A percentile compares a stretch with the other conserved stretches of the same genome.
Conservation (phyloP, 768 basidiomycete species). For the Leccinum longicurvipes region DNA sequence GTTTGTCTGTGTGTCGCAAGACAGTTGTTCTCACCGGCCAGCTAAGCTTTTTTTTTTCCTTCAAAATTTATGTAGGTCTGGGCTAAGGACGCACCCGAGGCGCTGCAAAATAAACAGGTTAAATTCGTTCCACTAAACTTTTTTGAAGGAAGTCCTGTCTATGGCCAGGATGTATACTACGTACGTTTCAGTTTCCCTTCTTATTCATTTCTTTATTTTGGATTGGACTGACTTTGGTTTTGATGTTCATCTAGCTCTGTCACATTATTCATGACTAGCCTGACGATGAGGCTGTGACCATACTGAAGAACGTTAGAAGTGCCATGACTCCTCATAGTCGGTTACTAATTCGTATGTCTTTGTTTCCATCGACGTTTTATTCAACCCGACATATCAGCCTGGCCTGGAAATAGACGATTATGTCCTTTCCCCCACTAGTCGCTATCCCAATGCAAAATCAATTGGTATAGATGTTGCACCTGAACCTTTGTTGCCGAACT, state of each 20-base stretch:
- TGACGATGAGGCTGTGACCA: slow-evolving; percentile 28
- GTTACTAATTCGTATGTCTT: slow-evolving; percentile 35
- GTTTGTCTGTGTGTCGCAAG: neutral
- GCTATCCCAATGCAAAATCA: too few species aligned
- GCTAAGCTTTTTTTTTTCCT: too few species aligned
- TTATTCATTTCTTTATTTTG: too few species aligned
- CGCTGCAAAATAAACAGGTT: too few species aligned
- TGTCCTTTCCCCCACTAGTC: slow-evolving; percentile 10
- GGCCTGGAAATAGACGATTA: slow-evolving; percentile 21
- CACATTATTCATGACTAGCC: slow-evolving; percentile 36
- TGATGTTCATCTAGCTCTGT: slow-evolving; percentile 15
- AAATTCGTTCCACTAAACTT: too few species aligned
- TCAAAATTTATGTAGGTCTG: too few species aligned
- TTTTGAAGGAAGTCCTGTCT: too few species aligned
- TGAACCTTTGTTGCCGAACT: slow-evolving; percentile 49
- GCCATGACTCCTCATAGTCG: slow-evolving; percentile 30
- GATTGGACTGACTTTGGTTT: neutral
- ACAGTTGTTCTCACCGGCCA: neutral
- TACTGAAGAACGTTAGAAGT: slow-evolving; percentile 27
- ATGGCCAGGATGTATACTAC: too few species aligned
- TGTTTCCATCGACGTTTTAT: neutral
- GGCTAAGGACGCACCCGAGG: too few species aligned
- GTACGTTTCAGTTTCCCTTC: too few species aligned
- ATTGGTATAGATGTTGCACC: too few species aligned
- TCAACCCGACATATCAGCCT: neutral